Percentiles rank a stretch among this genome's conserved stretches.
Evolutionary conservation across 176 grass and related monocot species (phyloP).

Genomic region (Luzula sylvatica): DNA sequence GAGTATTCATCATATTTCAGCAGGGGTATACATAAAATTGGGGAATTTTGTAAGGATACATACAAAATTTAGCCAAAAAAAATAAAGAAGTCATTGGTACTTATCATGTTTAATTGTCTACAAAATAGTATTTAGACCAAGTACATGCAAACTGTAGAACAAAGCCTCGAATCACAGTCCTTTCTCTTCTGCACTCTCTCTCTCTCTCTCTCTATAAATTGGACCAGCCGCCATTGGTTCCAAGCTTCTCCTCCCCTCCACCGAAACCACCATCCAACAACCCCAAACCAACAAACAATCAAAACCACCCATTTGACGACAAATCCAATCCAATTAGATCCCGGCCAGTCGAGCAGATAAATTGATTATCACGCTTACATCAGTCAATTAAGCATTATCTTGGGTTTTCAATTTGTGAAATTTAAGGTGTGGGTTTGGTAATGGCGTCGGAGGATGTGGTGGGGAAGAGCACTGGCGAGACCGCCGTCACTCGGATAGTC

Average conservation of each 20-base stretch:
- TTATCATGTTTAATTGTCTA: too few relatives aligned
- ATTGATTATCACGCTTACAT: background rate
- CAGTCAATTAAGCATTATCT: too few relatives aligned
- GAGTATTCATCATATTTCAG: too few relatives aligned
- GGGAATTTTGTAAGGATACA: too few relatives aligned
- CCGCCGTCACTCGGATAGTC: constrained; percentile 74
- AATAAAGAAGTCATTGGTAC: too few relatives aligned
- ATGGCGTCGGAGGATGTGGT: constrained; percentile 98
- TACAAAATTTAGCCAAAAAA: too few relatives aligned
- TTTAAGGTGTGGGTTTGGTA: constrained; percentile 3
- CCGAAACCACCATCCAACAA: background rate
- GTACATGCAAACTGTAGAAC: too few relatives aligned
- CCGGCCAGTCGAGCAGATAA: background rate
- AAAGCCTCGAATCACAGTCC: constrained; percentile 1
- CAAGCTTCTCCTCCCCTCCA: background rate
- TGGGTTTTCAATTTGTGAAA: background rate
- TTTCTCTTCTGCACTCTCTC: constrained; percentile 2
- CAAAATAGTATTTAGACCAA: too few relatives aligned
- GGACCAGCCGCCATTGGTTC: constrained; percentile 14
- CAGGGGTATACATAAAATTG: too few relatives aligned
- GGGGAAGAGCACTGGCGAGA: constrained; percentile 70
- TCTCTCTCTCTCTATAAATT: background rate
- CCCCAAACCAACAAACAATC: background rate
- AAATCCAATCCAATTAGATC: background rate
- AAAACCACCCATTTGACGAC: background rate